A percentile compares a stretch with the other conserved stretches of the same genome.
These are phyloP conservation scores for Cyathus striatus DNA, from an alignment of 768 basidiomycete species.

Conservation along the genomic window DNA sequence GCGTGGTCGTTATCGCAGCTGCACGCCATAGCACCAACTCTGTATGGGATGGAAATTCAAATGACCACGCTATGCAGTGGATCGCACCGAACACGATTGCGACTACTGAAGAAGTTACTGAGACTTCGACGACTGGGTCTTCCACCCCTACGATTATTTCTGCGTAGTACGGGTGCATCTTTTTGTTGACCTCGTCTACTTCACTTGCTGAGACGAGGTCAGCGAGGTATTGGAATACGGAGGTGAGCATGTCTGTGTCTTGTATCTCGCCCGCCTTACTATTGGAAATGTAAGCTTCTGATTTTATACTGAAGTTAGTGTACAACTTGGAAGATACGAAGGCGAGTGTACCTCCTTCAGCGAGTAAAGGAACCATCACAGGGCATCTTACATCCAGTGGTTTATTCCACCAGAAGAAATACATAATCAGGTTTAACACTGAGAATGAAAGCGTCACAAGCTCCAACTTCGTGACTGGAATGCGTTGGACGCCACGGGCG, in stretches of 20 bases:
- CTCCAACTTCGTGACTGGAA: not conserved
- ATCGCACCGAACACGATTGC: constrained; percentile 11
- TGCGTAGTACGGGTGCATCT: not conserved
- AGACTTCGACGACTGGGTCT: not conserved
- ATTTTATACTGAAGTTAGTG: not conserved
- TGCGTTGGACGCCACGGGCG: not conserved
- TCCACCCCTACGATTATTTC: no score
- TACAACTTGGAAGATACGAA: not conserved
- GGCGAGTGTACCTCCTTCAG: not conserved
- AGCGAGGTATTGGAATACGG: not conserved
- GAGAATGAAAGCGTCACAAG: not conserved
- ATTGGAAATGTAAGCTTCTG: no score
- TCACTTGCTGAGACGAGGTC: not conserved
- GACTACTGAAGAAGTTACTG: not conserved
- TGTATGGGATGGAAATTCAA: constrained; percentile 4
- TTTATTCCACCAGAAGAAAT: constrained; percentile 4
- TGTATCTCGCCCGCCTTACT: no score
- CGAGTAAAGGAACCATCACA: not conserved
- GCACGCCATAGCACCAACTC: constrained; percentile 8
- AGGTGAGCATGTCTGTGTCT: no score
- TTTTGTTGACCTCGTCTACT: not conserved
- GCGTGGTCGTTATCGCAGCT: constrained; percentile 2
- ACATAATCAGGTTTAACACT: not conserved
- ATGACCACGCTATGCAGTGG: constrained; percentile 13
- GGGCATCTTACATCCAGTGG: not conserved